Evolutionary conservation across 192 early-diverging fungal genomes (phyloP), one percentile per base, ranked within the genome.

Genomic region (Rhizoclosmatium globosum): DNA sequence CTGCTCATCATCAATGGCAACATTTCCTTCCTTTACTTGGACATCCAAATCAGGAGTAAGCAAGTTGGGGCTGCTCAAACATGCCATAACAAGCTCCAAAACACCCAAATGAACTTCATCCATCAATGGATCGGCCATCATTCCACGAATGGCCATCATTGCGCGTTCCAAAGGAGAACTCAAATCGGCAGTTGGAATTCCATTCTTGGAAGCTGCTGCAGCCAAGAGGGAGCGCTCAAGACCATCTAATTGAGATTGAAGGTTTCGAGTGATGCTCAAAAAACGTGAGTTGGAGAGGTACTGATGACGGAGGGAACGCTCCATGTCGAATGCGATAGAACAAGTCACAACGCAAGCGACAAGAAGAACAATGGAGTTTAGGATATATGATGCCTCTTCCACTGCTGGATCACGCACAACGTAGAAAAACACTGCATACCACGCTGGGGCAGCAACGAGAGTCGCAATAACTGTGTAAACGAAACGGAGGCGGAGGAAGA

Each of bases 91-190:
- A 68, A 85, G 81, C 17, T 85, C 79, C 64, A 89, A 66, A 2
- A 84, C 82, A 11, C 77, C 66, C 59, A 83, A 67, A 64, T 88
- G 85, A 45, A 83, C 79, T 23, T 70, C 82, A 39, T 64, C 59
- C 39, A 88, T 67, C 38, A 38, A 23, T 3, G 86, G 77, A 43
- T 73, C 78, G 11, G 82, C 76, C 82, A 89, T 75, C 68, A 89
- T 61, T n/a, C 71, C 57, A 56, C 85, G 82, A 47, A 87, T 57
- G 9, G 78, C 78, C 39, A 82, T 47, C 66, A 88, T 89, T 2
- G 88, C 86, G 62, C 88, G 88, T 64, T 89, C 88, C 19, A 89
- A 76, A 11, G 88, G 88, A 19, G 86, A 88, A 46, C 88, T 87
- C 61, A 89, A 69, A 68, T 89, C 88, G 31, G 85, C 88, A 2